A percentile compares a stretch with the other conserved stretches of the same genome.
Conservation (phyloP, 768 basidiomycete species). For the Phylloporus sp. region DNA sequence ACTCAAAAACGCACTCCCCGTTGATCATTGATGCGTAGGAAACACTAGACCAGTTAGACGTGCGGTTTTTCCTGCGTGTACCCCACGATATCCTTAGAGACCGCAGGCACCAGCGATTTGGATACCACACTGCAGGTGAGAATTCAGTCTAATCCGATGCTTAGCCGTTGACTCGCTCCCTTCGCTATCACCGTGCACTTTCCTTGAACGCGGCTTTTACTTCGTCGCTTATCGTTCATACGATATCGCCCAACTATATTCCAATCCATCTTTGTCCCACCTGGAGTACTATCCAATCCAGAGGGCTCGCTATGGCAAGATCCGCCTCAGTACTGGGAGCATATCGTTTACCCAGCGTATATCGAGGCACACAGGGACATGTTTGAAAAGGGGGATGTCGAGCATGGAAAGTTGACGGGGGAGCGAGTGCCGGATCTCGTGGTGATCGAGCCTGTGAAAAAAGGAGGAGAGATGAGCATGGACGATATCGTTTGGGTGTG, state of each 20-base stretch:
- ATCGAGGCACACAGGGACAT: slow-evolving; percentile 71
- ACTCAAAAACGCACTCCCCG: neutral
- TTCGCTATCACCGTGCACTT: slow-evolving; percentile 20
- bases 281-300: slow-evolving; percentile 76
- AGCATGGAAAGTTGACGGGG: slow-evolving; percentile 52
- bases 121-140: slow-evolving; percentile 89
- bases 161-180: neutral
- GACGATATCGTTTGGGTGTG: slow-evolving; percentile 54
- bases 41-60: slow-evolving; percentile 68
- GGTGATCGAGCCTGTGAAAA: slow-evolving; percentile 58
- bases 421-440: slow-evolving; percentile 50
- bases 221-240: neutral
- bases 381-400: slow-evolving; percentile 73
- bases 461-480: slow-evolving; percentile 50
- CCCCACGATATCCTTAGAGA: slow-evolving; percentile 70
- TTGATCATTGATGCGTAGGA: slow-evolving; percentile 39
- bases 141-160: neutral
- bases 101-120: slow-evolving; percentile 74
- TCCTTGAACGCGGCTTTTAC: slow-evolving; percentile 14
- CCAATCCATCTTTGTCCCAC: neutral
- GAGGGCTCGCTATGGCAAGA: slow-evolving; percentile 87
- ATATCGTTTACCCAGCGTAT: slow-evolving; percentile 95
- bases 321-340: slow-evolving; percentile 85
- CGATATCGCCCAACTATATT: neutral
- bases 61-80: slow-evolving; percentile 81